Base-by-base conservation (phyloP, 106 monocot genomes). In the Agapanthus africanus region DNA sequence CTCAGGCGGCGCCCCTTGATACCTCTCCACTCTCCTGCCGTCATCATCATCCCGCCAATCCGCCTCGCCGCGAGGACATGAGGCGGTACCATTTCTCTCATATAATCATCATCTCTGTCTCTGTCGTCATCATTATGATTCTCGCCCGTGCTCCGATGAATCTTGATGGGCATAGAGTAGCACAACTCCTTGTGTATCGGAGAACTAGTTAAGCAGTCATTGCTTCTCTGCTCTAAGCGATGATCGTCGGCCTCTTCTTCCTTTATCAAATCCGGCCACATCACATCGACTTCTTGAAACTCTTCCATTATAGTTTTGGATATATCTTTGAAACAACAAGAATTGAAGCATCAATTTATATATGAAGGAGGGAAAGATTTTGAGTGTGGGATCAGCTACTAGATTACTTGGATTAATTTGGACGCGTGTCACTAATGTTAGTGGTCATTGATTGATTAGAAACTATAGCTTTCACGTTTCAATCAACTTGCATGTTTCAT, bases 381-480 rank as follows among this genome's bases (percentile, higher is more conserved):
- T 10, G 56, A 56, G 26, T 10, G 26, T 3, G 9, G 19, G 25
- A 22, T n/a, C 56, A 56, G 9, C 9, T 56, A 19, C 9, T 26
- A 56, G 56, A 9, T 22, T 56, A 9, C 22, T 56, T 56, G 56
- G 22, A 22, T 56, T 22, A 25, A 22, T 22, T 26, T 56, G 19
- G 56, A 56, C 25, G 25, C 18, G 56, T 56, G 56, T 56, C 26
- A 19, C 6, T 56, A 22, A 22, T 22, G 21, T 25, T 22, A 22
- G 6, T 4, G 19, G 46, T 19, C 26, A 56, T 5, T n/a, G 11
- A n/a, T 22, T 2, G 3, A 56, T n/a, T 22, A 56, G 2, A 19
- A 15, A 19, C 46, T 56, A 22, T 56, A 22, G 56, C 56, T 56
- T 56, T 56, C 56, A 56, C 56, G 56, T 56, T 56, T 56, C 56